Base-by-base conservation (phyloP, 257 asterid species). In the Misopates orontium region DNA sequence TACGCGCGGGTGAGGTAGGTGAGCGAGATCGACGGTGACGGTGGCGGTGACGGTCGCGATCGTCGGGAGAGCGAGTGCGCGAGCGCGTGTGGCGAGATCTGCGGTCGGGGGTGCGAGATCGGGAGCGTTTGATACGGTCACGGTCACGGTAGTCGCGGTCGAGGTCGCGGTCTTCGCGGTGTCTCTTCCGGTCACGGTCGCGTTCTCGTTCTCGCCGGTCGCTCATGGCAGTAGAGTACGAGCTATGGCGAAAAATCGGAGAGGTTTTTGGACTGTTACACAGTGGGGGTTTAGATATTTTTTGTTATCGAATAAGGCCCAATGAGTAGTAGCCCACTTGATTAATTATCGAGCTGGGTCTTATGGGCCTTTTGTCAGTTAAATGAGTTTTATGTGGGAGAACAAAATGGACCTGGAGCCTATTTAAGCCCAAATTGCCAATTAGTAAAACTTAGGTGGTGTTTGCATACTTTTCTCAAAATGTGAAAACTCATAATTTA, bases 41-140 rank as follows among this genome's bases (percentile, higher is more conserved):
- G 74, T 73, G 78, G 19, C 83, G 96, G 19, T 80, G 84, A 9
- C 84, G 87, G 73, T 74, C 88, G 56, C 90, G 89, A 12, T 87
- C 91, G 0, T 78, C 85, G 10, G 98, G 96, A 4, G 96, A 91
- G 22, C 95, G 91, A 14, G 96, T 90, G 14, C 85, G 88, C 24
- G 97, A 89, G 58, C 86, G 88, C 1, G 85, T 72, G 77, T 77
- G 89, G 18, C 83, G 88, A 52, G 95, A 76, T 74, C 94, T 77
- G 72, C 85, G 88, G 82, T 91, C 98, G 5, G 98, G 95, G 1
- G 98, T 86, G 12, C 86, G 95, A 21, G 95, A 85, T 36, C 88
- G 90, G 36, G 94, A 84, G 70, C 79, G 94, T 49, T 75, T 81
- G 79, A 77, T 80, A 4, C 78, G 64, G 39, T 80, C 80, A 0